These are phyloP conservation scores for Candida lessepsii DNA, from an alignment of 805 yeast species.

Conservation along the genomic window DNA sequence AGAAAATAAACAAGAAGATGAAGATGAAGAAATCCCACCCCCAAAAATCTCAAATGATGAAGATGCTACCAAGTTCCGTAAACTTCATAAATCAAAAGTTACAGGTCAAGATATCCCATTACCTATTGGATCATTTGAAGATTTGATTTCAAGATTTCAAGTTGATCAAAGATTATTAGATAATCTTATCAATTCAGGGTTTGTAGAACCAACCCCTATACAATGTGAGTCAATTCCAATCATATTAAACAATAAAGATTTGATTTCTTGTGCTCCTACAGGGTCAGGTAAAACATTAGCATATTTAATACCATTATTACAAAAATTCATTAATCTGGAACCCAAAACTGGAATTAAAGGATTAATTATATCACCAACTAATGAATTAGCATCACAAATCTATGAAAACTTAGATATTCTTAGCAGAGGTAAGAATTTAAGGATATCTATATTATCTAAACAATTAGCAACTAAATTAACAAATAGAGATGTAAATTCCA, in stretches of 20 bases:
- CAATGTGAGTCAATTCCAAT: constrained; percentile 89
- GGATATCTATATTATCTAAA: constrained; percentile 66
- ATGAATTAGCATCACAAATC: constrained; percentile 88
- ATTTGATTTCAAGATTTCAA: constrained; percentile 65
- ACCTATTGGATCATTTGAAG: constrained; percentile 88
- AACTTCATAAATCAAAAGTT: constrained; percentile 62
- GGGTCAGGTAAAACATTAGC: constrained; percentile 98
- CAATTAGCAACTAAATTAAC: constrained; percentile 67
- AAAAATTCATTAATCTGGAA: constrained; percentile 34
- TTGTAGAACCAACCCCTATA: constrained; percentile 86
- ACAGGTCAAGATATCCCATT: constrained; percentile 85
- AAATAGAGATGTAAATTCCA: constrained; percentile 55
- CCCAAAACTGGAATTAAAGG: constrained; percentile 62
- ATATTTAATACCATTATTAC: constrained; percentile 79
- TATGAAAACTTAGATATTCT: constrained; percentile 64
- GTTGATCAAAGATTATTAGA: constrained; percentile 56
- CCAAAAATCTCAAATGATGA: constrained; percentile 49
- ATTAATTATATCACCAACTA: constrained; percentile 87
- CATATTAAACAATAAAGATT: constrained; percentile 65
- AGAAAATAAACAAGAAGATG: constrained; percentile 15
- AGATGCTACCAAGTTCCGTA: constrained; percentile 64
- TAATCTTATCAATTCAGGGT: constrained; percentile 67
- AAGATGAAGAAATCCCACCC: constrained; percentile 28
- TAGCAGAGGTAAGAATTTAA: constrained; percentile 54
- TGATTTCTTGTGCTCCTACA: constrained; percentile 95